Conservation (phyloP, 345 rosid genomes). For the Euphorbia peplus region DNA sequence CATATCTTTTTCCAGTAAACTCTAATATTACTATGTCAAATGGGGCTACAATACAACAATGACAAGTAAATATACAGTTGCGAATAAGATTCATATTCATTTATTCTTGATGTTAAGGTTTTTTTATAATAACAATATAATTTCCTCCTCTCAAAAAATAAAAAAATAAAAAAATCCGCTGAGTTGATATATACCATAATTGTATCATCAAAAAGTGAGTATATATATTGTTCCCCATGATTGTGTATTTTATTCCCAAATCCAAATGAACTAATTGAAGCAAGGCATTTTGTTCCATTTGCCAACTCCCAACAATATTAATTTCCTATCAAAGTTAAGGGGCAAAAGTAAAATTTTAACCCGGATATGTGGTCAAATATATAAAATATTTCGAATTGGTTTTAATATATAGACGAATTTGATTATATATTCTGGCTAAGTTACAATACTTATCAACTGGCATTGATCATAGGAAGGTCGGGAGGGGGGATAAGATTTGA, state of each 20-base stretch:
- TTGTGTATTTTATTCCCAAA: neutral
- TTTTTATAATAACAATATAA: no score
- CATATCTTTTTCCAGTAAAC: no score
- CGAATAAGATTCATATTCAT: neutral
- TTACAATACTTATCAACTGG: no score
- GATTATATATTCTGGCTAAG: no score
- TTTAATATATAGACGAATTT: no score
- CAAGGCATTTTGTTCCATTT: constrained; percentile 9
- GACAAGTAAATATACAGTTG: neutral
- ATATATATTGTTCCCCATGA: neutral
- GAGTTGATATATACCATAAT: neutral
- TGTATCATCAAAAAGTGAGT: neutral
- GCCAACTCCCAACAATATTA: neutral
- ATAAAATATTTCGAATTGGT: no score
- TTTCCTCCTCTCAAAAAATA: no score
- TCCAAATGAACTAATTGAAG: neutral
- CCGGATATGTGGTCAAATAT: no score
- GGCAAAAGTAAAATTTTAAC: no score
- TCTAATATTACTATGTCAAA: neutral
- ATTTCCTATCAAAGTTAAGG: no score
- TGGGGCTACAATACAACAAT: neutral
- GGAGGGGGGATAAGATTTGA: no score
- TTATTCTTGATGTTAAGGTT: neutral
- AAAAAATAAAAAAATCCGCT: neutral
- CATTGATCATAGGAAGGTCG: no score